These are phyloP conservation scores for Hericium erinaceus DNA, from an alignment of 768 basidiomycete species.

Conservation along the genomic window DNA sequence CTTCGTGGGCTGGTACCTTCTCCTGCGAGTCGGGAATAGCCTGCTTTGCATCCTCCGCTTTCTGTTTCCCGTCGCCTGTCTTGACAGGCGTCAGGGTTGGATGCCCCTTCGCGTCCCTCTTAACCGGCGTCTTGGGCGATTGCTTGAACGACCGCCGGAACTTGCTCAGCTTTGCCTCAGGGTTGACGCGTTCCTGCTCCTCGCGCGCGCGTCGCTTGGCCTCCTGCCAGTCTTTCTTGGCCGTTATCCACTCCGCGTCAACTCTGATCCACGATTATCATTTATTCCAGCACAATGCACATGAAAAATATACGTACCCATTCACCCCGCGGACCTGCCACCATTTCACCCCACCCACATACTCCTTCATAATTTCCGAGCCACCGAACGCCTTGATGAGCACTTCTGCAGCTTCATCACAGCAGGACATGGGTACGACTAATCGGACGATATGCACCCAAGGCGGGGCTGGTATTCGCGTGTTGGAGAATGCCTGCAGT, in stretches of 20 bases:
- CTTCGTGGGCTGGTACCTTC: conserved; percentile 4
- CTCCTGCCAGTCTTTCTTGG: conserved; percentile 75
- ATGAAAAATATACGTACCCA: conserved; percentile 43
- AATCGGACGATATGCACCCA: conserved; percentile 69
- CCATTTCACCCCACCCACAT: conserved; percentile 91
- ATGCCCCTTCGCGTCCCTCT: conserved; percentile 6
- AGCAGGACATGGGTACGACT: conserved; percentile 63
- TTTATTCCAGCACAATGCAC: not conserved
- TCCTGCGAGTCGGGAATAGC: no score
- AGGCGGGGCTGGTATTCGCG: conserved; percentile 75
- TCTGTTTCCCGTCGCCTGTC: conserved; percentile 1
- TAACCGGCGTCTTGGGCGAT: not conserved
- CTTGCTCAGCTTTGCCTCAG: not conserved
- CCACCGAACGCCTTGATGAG: conserved; percentile 80
- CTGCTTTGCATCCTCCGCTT: conserved; percentile 8
- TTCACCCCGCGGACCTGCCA: conserved; percentile 88
- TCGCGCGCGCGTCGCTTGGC: conserved; percentile 42
- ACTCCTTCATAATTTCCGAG: conserved; percentile 54
- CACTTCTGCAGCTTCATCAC: conserved; percentile 62
- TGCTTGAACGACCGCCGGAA: not conserved
- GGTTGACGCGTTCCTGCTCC: not conserved
- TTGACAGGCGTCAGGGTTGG: not conserved
- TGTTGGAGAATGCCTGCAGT: conserved; percentile 72
- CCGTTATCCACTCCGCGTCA: conserved; percentile 81
- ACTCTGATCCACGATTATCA: conserved; percentile 36